phyloP scores from a whole-genome alignment of 805 yeast genomes.

The Ogataea naganishii region DNA sequence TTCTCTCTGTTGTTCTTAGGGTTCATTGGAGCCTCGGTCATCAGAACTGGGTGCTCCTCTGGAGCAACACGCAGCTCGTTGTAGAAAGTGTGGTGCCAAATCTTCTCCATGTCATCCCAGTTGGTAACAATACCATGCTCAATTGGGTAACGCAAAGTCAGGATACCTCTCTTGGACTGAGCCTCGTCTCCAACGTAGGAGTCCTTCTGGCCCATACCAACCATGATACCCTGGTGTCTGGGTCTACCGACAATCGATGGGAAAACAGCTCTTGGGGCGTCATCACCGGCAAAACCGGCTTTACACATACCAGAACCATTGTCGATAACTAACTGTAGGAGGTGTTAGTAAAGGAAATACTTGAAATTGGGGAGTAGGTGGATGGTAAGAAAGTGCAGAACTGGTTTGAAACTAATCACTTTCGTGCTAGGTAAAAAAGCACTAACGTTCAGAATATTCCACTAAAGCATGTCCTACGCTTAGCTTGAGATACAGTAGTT shows the following conservation, averaged over 20 bases:
- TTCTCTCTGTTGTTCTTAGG: slow-evolving; percentile 99
- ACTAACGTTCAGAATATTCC: too few species aligned
- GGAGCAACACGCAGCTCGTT: slow-evolving; percentile 99
- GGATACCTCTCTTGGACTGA: slow-evolving; percentile 99
- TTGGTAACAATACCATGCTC: slow-evolving; percentile 99
- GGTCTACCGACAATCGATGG: slow-evolving; percentile 99
- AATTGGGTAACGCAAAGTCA: slow-evolving; percentile 96
- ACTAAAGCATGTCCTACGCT: too few species aligned
- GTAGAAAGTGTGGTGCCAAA: slow-evolving; percentile 99
- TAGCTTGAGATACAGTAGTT: too few species aligned
- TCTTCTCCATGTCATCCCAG: slow-evolving; percentile 99
- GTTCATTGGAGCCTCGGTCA: slow-evolving; percentile 99
- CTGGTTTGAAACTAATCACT: too few species aligned
- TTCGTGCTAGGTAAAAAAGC: too few species aligned
- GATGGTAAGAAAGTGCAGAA: too few species aligned
- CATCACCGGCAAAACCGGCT: slow-evolving; percentile 99
- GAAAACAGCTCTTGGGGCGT: slow-evolving; percentile 99
- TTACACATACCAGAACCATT: slow-evolving; percentile 99
- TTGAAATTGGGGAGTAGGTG: too few species aligned
- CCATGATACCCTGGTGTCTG: slow-evolving; percentile 99
- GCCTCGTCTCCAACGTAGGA: slow-evolving; percentile 99
- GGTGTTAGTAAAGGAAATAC: too few species aligned
- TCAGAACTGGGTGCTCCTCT: slow-evolving; percentile 98
- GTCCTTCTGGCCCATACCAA: slow-evolving; percentile 99
- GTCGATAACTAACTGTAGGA: slow-evolving; percentile 78